Evolutionary conservation across 208 protist genomes (phyloP), one percentile per base, ranked within the genome.

Genomic region (Crithidia sp.): DNA sequence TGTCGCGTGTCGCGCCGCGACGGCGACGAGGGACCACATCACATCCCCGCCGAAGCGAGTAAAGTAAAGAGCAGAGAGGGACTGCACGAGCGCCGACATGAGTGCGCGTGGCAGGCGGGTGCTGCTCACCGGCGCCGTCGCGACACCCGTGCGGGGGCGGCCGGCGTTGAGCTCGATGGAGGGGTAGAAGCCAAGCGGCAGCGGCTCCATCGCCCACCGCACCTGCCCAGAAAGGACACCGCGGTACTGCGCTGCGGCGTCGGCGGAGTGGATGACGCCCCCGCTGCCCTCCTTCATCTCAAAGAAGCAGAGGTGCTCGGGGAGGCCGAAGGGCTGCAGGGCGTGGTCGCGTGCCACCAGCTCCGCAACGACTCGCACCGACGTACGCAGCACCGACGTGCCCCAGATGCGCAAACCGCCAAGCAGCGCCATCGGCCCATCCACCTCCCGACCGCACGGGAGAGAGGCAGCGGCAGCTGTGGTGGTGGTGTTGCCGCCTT

Each of bases 221-320:
- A 77, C 71, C 2, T 4, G 13, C 2, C 77, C 77, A 0, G 67
- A 49, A 3, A 77, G 55, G 0, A 67, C 57, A 6, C 77, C 77
- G 36, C 67, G 49, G 49, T 73, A 82, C 53, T 71, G 65, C n/a
- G 55, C 54, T 0, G 50, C 36, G 16, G 50, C 54, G 67, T 77
- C 71, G 41, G 69, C 62, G n/a, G 77, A 82, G 47, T 71, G 37
- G 8, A 82, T 53, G 9, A 64, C 39, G 8, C 52, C 66, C 10
- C 77, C 77, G 49, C 55, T 77, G 67, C 77, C 77, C 40, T 82
- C 77, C n/a, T 74, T 72, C 45, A 82, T 65, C 37, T 82, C 71
- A 56, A 82, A 60, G 61, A 73, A 70, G 71, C 77, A 82, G 4
- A 77, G 17, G 49, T 77, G 74, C 17, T 82, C 77, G 0, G 71